phyloP scores from a whole-genome alignment of 164 flowering plant genomes.

The Euptelea pleiosperma region DNA sequence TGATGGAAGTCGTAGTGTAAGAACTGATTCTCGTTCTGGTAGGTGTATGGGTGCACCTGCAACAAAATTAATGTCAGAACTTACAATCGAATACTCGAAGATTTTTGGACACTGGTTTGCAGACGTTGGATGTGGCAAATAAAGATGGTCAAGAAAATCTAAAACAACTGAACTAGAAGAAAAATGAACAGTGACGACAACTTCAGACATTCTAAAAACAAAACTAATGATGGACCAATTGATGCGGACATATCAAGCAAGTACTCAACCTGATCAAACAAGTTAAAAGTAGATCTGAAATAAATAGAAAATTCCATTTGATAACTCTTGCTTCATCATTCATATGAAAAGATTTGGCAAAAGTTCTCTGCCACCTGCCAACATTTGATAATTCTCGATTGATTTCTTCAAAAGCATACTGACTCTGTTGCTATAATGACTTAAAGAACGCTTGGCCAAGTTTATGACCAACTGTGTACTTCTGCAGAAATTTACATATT shows the following conservation, averaged over 20 bases:
- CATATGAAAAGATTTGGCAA: background rate
- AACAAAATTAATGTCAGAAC: slow-evolving; percentile 13
- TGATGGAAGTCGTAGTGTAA: slow-evolving; percentile 69
- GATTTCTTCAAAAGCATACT: background rate
- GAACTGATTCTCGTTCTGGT: slow-evolving; percentile 63
- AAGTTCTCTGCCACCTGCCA: background rate
- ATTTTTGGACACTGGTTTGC: no score
- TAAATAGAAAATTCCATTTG: background rate
- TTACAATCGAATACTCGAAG: no score
- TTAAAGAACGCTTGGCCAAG: no score
- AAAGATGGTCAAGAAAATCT: no score
- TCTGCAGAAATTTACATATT: no score
- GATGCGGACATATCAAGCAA: background rate
- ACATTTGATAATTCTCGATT: background rate
- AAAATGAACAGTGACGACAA: background rate
- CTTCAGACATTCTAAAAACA: no score
- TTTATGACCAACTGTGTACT: no score
- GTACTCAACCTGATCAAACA: background rate
- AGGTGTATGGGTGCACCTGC: slow-evolving; percentile 98
- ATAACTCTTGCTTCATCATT: background rate
- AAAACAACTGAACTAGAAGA: no score
- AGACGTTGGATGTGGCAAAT: no score
- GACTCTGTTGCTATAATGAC: background rate
- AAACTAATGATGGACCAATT: no score
- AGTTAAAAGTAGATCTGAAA: background rate